Evolutionary conservation across 2,329 filamentous ascomycete genomes (phyloP), one percentile per base, ranked within the genome.

Genomic region (Pseudogymnoascus sp.): DNA sequence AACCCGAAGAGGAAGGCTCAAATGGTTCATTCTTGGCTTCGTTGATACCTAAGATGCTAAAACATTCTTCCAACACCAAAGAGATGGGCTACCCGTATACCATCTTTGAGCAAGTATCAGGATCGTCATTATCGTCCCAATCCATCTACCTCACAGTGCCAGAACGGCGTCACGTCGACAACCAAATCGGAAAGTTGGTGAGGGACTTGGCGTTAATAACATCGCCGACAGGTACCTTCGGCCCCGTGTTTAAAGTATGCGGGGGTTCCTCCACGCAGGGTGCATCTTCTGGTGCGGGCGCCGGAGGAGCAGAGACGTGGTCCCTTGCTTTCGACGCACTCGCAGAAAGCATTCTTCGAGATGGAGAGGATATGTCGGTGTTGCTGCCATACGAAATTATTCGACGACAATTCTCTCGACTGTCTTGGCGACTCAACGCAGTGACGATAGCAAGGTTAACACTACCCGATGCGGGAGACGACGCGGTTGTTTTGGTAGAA

Each of bases 331-430:
- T 88, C 62, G 78, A 82, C 40, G 74, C 77, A 2, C 72, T 87
- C 62, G 70, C 87, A 7, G 84, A 87, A 66, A 77, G 77, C 0
- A 74, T 83, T 2, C 71, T 87, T 16, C 76, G 83, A 8, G 85
- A 87, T 66, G 83, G 79, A 0, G 84, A 88, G 70, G 84, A 86
- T 66, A 78, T 83, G 74, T 77, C 79, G 0, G 77, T 88, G 3
- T 78, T 80, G 23, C 74, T 87, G n/a, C 79, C 79, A 3, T 88
- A 87, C 67, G 76, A 79, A 23, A 72, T 76, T 4, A 79, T 88
- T 2, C 76, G 85, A 59, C 72, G 73, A 11, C 80, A 84, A n/a
- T 80, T 83, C 63, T 70, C 75, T 38, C 76, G 80, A 10, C 76
- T 84, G 25, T 72, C 76, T 10, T 75, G 79, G 62, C 63, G 79